A percentile compares a stretch with the other conserved stretches of the same genome.
Conservation (phyloP, 257 asterid species). For the Paraleonurus japonicus region DNA sequence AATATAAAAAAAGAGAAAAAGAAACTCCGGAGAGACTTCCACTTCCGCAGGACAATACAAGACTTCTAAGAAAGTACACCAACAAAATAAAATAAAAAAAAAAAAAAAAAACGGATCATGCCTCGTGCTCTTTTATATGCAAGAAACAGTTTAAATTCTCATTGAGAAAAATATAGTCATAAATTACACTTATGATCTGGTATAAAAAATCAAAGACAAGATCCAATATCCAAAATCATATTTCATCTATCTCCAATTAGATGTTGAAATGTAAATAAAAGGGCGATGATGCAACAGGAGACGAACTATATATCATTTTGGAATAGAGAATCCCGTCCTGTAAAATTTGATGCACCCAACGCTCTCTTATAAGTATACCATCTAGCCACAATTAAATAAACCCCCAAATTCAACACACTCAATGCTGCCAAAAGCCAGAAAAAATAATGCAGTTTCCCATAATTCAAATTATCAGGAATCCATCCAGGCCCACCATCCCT, state of each 20-base stretch:
- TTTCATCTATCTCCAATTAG: not conserved
- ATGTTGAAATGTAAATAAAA: not conserved
- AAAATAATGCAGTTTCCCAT: constrained; percentile 54
- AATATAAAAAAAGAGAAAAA: no score
- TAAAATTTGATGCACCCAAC: not conserved
- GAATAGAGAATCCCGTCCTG: no score
- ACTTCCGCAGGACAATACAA: no score
- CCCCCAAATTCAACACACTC: constrained; percentile 49
- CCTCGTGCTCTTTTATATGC: not conserved
- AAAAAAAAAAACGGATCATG: not conserved
- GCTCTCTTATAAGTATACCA: constrained; percentile 39
- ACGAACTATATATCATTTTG: no score
- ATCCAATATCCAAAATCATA: not conserved
- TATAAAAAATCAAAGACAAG: not conserved
- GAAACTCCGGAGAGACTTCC: no score
- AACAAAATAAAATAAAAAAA: no score
- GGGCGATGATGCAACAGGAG: not conserved
- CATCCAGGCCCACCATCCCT: constrained; percentile 54
- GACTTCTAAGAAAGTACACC: not conserved
- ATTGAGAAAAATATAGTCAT: no score
- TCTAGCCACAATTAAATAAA: constrained; percentile 45
- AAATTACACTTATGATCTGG: not conserved
- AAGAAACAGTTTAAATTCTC: not conserved
- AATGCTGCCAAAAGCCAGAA: constrained; percentile 67
- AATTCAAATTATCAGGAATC: constrained; percentile 64